These are phyloP conservation scores for Verticillium dahliae DNA, from an alignment of 2,329 filamentous ascomycete genomes.

Conservation along the genomic window DNA sequence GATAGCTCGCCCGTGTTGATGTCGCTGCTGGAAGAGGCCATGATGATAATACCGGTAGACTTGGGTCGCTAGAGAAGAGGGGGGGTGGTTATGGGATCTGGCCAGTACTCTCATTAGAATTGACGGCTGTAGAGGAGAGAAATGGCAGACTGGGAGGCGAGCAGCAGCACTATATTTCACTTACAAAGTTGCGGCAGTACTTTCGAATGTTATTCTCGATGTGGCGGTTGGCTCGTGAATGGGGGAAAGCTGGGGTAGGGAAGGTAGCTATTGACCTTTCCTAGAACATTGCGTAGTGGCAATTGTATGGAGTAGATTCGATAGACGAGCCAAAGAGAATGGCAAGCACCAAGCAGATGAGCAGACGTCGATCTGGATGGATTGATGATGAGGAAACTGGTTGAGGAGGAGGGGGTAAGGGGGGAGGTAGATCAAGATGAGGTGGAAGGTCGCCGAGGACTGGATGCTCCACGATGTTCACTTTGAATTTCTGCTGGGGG, in stretches of 20 bases:
- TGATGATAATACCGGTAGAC: conserved; percentile 18
- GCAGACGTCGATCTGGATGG: neutral
- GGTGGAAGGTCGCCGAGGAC: conserved; percentile 2
- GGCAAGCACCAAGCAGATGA: conserved; percentile 25
- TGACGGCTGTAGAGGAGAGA: neutral
- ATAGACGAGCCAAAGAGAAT: conserved; percentile 20
- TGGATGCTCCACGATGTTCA: conserved; percentile 1
- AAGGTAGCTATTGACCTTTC: neutral
- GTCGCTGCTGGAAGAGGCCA: conserved; percentile 31
- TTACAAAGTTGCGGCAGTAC: neutral
- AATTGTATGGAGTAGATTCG: neutral
- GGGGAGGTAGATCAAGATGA: conserved; percentile 27
- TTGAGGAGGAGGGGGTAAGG: conserved; percentile 17
- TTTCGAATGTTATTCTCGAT: neutral
- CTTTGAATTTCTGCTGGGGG: conserved; percentile 1
- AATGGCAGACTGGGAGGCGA: neutral
- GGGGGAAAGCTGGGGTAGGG: neutral
- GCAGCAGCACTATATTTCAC: neutral
- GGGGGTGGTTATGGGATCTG: neutral
- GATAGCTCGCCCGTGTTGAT: conserved; percentile 36
- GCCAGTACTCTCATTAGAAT: neutral
- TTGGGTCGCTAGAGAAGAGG: neutral
- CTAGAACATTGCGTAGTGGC: conserved; percentile 30
- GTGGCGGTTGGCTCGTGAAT: neutral
- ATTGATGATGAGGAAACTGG: conserved; percentile 13